phyloP scores from a whole-genome alignment of 331 rosid species.

The Phaseolus coccineus region DNA sequence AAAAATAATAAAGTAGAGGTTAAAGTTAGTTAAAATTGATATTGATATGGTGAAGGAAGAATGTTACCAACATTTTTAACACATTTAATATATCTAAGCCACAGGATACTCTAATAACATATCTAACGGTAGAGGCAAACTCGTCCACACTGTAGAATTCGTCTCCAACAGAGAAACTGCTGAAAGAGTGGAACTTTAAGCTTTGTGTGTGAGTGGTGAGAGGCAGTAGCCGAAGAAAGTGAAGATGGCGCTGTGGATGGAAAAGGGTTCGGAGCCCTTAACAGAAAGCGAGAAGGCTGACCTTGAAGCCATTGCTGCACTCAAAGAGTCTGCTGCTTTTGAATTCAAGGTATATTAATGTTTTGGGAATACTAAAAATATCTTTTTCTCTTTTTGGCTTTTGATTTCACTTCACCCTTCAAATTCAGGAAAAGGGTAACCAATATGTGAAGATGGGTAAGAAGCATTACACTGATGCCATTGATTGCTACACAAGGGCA shows the following conservation, averaged over 20 bases:
- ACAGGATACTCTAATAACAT: too few species aligned
- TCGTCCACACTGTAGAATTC: not conserved
- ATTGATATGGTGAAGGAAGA: too few species aligned
- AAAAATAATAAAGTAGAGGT: too few species aligned
- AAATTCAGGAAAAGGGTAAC: conserved; percentile 85
- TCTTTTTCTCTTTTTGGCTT: not conserved
- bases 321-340: conserved; percentile 79
- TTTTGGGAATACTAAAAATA: not conserved
- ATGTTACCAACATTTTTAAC: too few species aligned
- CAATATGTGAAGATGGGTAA: conserved; percentile 80
- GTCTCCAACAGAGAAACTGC: not conserved
- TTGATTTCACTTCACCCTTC: conserved; percentile 36
- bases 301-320: conserved; percentile 91
- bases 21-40: too few species aligned
- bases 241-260: conserved; percentile 90
- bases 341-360: conserved; percentile 69
- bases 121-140: too few species aligned
- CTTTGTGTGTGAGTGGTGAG: not conserved
- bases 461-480: conserved; percentile 82
- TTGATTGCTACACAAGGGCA: conserved; percentile 90
- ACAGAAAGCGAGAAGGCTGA: conserved; percentile 84
- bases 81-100: too few species aligned
- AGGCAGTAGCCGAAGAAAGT: not conserved
- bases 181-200: not conserved
- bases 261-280: conserved; percentile 76